phyloP scores from a whole-genome alignment of 805 yeast species.

The Sungouiella thailandica region DNA sequence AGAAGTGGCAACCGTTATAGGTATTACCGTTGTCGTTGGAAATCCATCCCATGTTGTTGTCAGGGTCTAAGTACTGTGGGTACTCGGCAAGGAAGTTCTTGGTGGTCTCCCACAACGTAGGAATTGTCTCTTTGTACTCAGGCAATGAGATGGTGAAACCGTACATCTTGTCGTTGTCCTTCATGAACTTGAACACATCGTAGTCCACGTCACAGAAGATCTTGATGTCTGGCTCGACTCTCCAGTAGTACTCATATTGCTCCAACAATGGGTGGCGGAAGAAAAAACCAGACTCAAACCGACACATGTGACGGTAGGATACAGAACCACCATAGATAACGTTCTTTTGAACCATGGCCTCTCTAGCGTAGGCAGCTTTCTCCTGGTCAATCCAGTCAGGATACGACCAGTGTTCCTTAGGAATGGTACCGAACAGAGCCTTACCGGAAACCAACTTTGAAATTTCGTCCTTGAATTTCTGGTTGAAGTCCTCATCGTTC shows the following conservation, averaged over 20 bases:
- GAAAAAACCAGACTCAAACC: constrained; percentile 88
- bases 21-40: constrained; percentile 63
- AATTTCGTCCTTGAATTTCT: constrained; percentile 72
- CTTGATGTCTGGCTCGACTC: constrained; percentile 84
- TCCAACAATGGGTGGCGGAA: constrained; percentile 69
- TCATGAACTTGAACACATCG: constrained; percentile 82
- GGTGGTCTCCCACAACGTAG: constrained; percentile 76
- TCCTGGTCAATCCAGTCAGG: constrained; percentile 78
- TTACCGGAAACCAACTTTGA: constrained; percentile 67
- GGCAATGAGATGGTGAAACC: constrained; percentile 82
- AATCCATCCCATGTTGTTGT: constrained; percentile 66
- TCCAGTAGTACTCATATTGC: constrained; percentile 89
- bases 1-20: constrained; percentile 81
- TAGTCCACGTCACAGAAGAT: constrained; percentile 79
- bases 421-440: constrained; percentile 73
- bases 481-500: constrained; percentile 80
- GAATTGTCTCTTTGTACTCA: constrained; percentile 81
- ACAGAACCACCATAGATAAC: constrained; percentile 73
- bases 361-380: constrained; percentile 62
- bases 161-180: constrained; percentile 71
- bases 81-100: constrained; percentile 58
- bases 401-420: constrained; percentile 82
- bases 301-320: constrained; percentile 88
- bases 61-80: constrained; percentile 56
- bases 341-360: constrained; percentile 47